Base-by-base conservation (phyloP, 2,329 filamentous ascomycete species). In the Verticillium dahliae region DNA sequence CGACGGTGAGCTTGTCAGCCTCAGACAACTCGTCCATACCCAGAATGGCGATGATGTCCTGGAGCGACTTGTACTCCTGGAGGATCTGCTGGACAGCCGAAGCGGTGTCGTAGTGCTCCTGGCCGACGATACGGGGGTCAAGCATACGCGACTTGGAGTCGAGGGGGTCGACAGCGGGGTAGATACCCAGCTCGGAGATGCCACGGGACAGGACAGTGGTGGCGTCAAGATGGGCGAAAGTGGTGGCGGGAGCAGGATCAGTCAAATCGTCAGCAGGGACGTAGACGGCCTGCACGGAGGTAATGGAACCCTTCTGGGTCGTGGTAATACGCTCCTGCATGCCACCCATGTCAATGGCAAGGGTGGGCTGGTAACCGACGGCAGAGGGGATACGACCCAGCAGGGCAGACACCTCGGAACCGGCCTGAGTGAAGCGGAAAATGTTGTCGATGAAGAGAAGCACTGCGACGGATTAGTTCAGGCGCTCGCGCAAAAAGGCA, bases 301-400 rank as follows among this genome's bases (percentile, higher is more conserved):
- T 99, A 82, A 99, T 99, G 78, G 95, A 98, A 77, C 95, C 95
- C 90, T 98, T 97, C 79, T 89, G 93, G 81, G 95, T 99, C 79
- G 95, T 99, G 80, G 95, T 99, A 75, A 99, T 99, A 87, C 95
- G 94, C 84, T 99, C 95, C 85, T 99, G 95, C 94, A 99, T 97
- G 77, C 82, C 81, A 93, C 93, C 93, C 93, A 97, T 97, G 84
- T 97, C 93, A 81, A 97, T 91, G 83, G 93, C 93, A 75, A 97
- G 91, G 72, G 93, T 97, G 77, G 93, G 93, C 82, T 97, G 95
- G 88, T 99, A 99, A 90, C 95, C 95, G 90, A 99, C 95, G 78
- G 95, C 95, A 86, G 95, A 99, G 81, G 95, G 95, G 75, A 99
- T 99, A 92, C 95, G 94, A 86, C 95, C 95, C 69, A 99, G 87